Conservation (phyloP, 805 yeast genomes). For the Ogataea chonburiensis region DNA sequence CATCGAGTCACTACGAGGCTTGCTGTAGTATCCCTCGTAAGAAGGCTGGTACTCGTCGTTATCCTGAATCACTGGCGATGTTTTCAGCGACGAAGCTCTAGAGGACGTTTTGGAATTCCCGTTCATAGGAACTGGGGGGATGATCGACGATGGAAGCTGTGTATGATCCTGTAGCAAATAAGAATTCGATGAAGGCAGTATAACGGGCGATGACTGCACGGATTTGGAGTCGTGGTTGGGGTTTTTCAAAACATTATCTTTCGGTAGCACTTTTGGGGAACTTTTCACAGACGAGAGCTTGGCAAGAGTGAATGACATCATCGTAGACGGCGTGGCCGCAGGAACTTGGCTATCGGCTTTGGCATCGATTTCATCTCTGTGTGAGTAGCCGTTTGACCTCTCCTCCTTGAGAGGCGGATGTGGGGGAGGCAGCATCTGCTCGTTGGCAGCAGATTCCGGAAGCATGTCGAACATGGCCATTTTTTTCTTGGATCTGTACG, state of each 20-base stretch:
- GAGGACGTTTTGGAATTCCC: conserved; percentile 9
- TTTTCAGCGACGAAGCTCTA: conserved; percentile 17
- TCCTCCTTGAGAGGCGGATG: conserved; percentile 13
- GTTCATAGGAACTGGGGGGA: conserved; percentile 12
- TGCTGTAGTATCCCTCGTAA: not conserved
- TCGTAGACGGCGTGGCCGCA: conserved; percentile 33
- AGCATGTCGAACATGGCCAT: conserved; percentile 28
- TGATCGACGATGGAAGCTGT: conserved; percentile 6
- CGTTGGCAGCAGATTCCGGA: conserved; percentile 35
- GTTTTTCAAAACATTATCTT: conserved; percentile 32
- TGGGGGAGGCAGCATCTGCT: conserved; percentile 30
- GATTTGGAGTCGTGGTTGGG: conserved; percentile 32
- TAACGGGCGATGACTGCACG: conserved; percentile 37
- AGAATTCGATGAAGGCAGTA: conserved; percentile 34
- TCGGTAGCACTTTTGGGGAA: conserved; percentile 24
- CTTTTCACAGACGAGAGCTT: conserved; percentile 13
- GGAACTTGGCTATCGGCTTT: conserved; percentile 11
- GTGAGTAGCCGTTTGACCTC: not conserved
- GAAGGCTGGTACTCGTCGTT: conserved; percentile 13
- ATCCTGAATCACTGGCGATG: conserved; percentile 19
- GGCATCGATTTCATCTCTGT: not conserved
- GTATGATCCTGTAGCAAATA: conserved; percentile 16
- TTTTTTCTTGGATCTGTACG: conserved; percentile 14
- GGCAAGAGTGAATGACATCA: conserved; percentile 31
- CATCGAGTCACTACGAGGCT: conserved; percentile 8